Percentiles rank a stretch among this genome's conserved stretches.
Conservation (phyloP, 805 yeast species). For the Yarrowia sp. region DNA sequence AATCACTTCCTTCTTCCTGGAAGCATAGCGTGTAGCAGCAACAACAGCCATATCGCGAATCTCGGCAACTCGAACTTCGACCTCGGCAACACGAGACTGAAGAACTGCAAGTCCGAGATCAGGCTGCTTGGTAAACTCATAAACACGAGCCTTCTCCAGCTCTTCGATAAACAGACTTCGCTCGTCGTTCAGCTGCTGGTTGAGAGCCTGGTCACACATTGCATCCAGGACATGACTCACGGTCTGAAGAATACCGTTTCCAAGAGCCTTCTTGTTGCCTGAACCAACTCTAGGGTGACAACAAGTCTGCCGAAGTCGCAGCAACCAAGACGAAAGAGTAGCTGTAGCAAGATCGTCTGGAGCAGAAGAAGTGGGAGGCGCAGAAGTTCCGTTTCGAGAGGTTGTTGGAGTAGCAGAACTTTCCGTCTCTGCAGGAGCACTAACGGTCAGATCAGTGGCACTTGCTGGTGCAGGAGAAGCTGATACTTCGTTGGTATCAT, state of each 20-base stretch:
- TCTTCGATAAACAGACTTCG: conserved; percentile 47
- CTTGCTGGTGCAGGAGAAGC: neutral
- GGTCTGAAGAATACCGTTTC: conserved; percentile 44
- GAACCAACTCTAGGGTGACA: conserved; percentile 59
- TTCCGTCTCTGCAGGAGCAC: too few species aligned
- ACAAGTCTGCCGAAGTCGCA: conserved; percentile 70
- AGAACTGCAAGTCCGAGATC: conserved; percentile 48
- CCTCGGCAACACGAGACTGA: conserved; percentile 23
- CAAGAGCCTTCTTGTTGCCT: conserved; percentile 35
- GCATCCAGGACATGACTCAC: conserved; percentile 66
- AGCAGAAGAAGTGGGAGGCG: neutral
- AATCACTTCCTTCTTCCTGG: conserved; percentile 2
- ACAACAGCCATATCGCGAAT: neutral
- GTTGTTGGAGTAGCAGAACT: neutral
- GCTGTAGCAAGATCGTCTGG: neutral
- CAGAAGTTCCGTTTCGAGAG: neutral
- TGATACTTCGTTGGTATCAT: neutral
- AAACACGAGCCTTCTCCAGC: conserved; percentile 65
- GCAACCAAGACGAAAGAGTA: conserved; percentile 59
- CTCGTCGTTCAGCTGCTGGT: conserved; percentile 50
- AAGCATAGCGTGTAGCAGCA: neutral
- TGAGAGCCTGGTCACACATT: conserved; percentile 58
- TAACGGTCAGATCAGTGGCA: too few species aligned
- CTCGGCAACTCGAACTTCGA: conserved; percentile 26
- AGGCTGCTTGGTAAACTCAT: conserved; percentile 58